A percentile compares a stretch with the other conserved stretches of the same genome.
These are phyloP conservation scores for Nitzschia palea DNA, from an alignment of 108 stramenopile species.

Conservation along the genomic window DNA sequence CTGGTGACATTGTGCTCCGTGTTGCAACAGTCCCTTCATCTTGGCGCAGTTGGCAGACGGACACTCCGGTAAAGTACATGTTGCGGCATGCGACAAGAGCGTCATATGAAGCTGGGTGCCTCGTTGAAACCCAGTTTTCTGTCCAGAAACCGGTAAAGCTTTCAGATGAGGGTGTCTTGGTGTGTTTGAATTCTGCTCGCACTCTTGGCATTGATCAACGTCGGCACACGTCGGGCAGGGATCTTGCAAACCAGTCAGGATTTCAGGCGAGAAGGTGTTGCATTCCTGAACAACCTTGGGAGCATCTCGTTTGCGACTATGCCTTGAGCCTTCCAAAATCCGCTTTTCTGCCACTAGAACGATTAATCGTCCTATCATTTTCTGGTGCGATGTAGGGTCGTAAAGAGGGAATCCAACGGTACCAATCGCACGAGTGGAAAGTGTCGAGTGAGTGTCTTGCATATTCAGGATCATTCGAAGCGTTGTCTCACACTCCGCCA, in stretches of 20 bases:
- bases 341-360: too few relatives aligned
- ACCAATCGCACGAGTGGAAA: neutral
- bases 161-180: constrained; percentile 88
- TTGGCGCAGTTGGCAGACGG: constrained; percentile 93
- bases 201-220: constrained; percentile 93
- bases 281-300: constrained; percentile 95
- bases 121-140: constrained; percentile 82
- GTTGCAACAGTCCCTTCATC: constrained; percentile 96
- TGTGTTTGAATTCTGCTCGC: constrained; percentile 70
- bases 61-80: constrained; percentile 82
- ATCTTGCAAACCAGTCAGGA: constrained; percentile 76
- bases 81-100: constrained; percentile 91
- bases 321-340: too few relatives aligned
- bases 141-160: constrained; percentile 74
- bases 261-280: constrained; percentile 82
- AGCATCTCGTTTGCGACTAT: constrained; percentile 94
- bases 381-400: too few relatives aligned
- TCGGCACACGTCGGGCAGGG: constrained; percentile 94
- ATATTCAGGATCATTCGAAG: constrained; percentile 5
- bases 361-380: too few relatives aligned
- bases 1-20: constrained; percentile 77
- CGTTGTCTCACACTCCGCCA: constrained; percentile 33
- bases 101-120: constrained; percentile 96
- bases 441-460: constrained; percentile 6
- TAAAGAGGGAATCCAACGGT: too few relatives aligned